Base-by-base conservation (phyloP, 2,329 filamentous ascomycete genomes). In the Apiospora marii region DNA sequence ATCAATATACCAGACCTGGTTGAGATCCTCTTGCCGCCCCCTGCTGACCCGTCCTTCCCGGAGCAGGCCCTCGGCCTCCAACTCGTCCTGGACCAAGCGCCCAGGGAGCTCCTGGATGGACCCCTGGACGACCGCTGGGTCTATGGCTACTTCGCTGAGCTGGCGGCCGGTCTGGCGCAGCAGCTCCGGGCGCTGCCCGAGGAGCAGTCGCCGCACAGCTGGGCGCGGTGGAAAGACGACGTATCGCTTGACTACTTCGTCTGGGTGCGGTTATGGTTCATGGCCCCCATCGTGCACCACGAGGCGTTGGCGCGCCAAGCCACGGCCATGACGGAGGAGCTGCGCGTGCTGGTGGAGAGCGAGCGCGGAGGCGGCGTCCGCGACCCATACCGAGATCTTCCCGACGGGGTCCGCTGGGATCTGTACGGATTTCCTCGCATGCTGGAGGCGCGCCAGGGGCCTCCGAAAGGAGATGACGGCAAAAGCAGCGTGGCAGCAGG, bases 71-170 rank as follows among this genome's bases (percentile, higher is more conserved):
- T 81, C 4, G 80, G 79, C 12, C 72, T 81, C 30, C 75, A 75
- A 53, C 73, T 81, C 3, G 70, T 81, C 19, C 73, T 81, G 3
- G 80, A 80, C 72, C 77, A 81, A 68, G 75, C 68, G 14, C 75
- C 78, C 3, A 75, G 80, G 1, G 13, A 74, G 4, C 61, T 80
- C 8, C 77, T 78, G 46, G 22, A 70, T 16, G 77, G 77, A 46
- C 58, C 58, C 58, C 72, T 80, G 34, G 77, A 81, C 67, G 70
- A 70, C 22, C 74, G 79, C 43, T 81, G 77, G 74, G 77, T 73
- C 6, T 74, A 77, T 49, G 75, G 51, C 37, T 80, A 78, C 74
- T 81, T 80, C 68, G 75, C 74, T 69, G 48, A 74, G 27, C 64
- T 79, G 48, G 73, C 76, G n/a, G 51, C 76, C n/a, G 67, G 68